These are phyloP conservation scores for Cyberlindnera euphorbiiphila DNA, from an alignment of 805 yeast species.

Conservation along the genomic window DNA sequence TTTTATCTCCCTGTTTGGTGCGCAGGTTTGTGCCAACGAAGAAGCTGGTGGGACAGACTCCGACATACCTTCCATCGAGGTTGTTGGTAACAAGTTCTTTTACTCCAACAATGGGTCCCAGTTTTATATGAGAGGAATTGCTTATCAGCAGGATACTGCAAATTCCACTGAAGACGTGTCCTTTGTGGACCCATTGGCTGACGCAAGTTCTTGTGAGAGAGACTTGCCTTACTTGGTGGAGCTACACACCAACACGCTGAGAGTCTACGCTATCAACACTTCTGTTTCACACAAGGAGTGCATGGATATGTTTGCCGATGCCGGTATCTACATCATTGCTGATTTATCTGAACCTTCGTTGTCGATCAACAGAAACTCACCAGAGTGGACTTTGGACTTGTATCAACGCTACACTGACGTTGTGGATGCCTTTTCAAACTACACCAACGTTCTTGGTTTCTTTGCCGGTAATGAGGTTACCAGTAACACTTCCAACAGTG, in stretches of 20 bases:
- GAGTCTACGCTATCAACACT: constrained; percentile 78
- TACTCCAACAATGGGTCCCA: constrained; percentile 66
- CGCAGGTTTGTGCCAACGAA: constrained; percentile 17
- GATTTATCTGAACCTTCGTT: constrained; percentile 74
- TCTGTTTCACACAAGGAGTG: constrained; percentile 62
- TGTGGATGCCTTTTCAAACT: constrained; percentile 66
- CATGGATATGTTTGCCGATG: constrained; percentile 63
- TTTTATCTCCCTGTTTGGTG: not conserved
- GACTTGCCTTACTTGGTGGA: constrained; percentile 64
- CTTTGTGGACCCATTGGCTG: constrained; percentile 64
- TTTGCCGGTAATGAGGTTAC: constrained; percentile 92
- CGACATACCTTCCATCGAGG: constrained; percentile 47
- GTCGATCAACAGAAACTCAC: constrained; percentile 68
- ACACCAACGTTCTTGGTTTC: constrained; percentile 77
- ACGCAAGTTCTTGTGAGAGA: constrained; percentile 57
- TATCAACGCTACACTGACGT: constrained; percentile 71
- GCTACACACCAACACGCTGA: constrained; percentile 60
- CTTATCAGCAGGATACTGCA: constrained; percentile 67
- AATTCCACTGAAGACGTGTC: constrained; percentile 34
- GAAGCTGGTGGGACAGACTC: constrained; percentile 28
- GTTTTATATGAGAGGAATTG: constrained; percentile 72
- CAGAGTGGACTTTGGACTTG: constrained; percentile 65
- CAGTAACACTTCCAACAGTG: constrained; percentile 66
- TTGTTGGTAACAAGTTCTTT: constrained; percentile 66
- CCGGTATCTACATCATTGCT: constrained; percentile 82